Base-by-base conservation (phyloP, 805 yeast genomes). In the Citeromyces matritensis region DNA sequence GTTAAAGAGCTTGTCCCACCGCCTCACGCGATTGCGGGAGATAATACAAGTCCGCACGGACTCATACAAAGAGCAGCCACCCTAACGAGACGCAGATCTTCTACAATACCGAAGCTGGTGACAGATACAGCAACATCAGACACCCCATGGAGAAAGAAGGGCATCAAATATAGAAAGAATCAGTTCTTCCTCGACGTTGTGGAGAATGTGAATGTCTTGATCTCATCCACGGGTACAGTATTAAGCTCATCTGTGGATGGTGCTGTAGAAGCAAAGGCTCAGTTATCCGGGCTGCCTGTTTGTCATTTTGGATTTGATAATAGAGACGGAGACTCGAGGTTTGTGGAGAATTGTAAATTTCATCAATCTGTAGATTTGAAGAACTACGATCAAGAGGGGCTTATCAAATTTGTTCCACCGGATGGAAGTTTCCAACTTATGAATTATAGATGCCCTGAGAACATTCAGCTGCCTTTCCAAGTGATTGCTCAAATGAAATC, bases 351-450 rank as follows among this genome's bases (percentile, higher is more conserved):
- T 48, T 74, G 81, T 42, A 82, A 78, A 39, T 79, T 84, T 53
- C 95, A 84, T 51, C 88, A 82, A 43, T 81, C 94, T 51, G 95
- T 84, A 15, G 72, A 76, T 37, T 58, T 83, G 34, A 69, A 69
- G 35, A 66, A 69, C 41, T 82, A 77, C 49, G 84, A 80, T 37
- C 47, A 60, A 13, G 73, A 76, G 15, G 58, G 79, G 26, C 55
- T 69, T 15, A 77, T 85, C 35, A 69, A 65, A 29, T 84, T 85
- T 40, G 60, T 74, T 9, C 95, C 95, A 3, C 95, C 95, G 2
- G 94, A 84, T 53, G 94, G 94, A 1, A 70, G 73, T 32, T 81
- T 83, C 47, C 88, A 83, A 49, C 63, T 85, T 37, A 75, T 85
- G 86, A 62, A 70, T 24, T 85, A 84, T 52, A 59, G 76, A 34